A percentile compares a stretch with the other conserved stretches of the same genome.
Conservation (phyloP, 2,329 filamentous ascomycete genomes). For the Neonectria ditissima region DNA sequence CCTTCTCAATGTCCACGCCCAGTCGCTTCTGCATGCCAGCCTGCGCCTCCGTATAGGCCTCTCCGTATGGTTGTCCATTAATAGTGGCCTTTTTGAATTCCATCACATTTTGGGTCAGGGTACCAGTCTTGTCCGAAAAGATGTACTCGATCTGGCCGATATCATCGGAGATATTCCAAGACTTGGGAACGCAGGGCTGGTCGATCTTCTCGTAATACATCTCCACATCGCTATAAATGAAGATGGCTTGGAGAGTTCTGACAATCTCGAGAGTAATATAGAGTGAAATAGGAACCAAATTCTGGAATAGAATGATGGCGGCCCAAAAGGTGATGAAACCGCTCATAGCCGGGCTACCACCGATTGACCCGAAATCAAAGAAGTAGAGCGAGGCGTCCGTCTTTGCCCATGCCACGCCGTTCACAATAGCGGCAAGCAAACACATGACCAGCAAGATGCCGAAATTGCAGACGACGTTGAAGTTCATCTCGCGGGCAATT, state of each 20-base stretch:
- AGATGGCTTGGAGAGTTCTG: constrained; percentile 90
- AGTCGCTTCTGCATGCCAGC: constrained; percentile 94
- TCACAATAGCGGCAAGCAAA: constrained; percentile 83
- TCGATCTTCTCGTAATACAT: constrained; percentile 98
- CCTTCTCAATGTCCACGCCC: constrained; percentile 87
- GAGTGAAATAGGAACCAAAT: constrained; percentile 97
- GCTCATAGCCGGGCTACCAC: constrained; percentile 78
- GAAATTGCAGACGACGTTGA: constrained; percentile 98
- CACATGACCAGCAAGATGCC: constrained; percentile 91
- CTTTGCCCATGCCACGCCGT: constrained; percentile 84
- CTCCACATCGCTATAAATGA: constrained; percentile 94
- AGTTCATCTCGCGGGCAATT: constrained; percentile 94
- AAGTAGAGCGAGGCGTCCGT: constrained; percentile 78
- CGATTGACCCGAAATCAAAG: constrained; percentile 90
- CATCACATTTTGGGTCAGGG: constrained; percentile 97
- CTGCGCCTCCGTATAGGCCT: constrained; percentile 97
- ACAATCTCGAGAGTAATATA: constrained; percentile 98
- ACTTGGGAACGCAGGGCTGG: constrained; percentile 95
- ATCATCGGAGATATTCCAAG: constrained; percentile 99
- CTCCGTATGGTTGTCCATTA: constrained; percentile 95
- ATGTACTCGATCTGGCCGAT: constrained; percentile 99
- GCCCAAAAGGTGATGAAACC: constrained; percentile 99
- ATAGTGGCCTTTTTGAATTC: constrained; percentile 99
- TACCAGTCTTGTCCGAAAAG: constrained; percentile 98
- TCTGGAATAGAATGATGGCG: constrained; percentile 94